Base-by-base conservation (phyloP, 192 early-diverging fungal species). In the Borealophlyctis nickersoniae region DNA sequence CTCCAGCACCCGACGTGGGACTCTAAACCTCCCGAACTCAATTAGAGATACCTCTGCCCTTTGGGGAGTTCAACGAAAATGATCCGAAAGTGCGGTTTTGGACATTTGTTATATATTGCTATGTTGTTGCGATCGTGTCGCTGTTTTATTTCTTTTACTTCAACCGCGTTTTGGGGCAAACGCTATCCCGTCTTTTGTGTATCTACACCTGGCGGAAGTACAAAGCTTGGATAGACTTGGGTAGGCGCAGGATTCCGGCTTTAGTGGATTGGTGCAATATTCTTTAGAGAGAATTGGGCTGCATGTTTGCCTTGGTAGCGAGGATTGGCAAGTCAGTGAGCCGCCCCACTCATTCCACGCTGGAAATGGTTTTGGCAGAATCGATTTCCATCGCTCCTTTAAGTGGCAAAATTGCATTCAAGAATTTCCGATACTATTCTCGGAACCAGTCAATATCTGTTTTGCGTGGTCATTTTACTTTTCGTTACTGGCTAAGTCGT, bases 81-180 rank as follows among this genome's bases (percentile, higher is more conserved):
- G 62, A 70, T 34, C 69, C 69, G 4, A 52, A 29, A 69, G 67
- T 69, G 36, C 53, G 82, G 39, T 81, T 84, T 39, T 86, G 83
- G 81, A 67, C 77, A 19, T 88, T 88, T 63, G 61, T 87, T 58
- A 77, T 87, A 39, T 88, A 82, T 65, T 88, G 88, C 61, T 68
- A 82, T 24, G 79, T 86, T 1, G 81, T 89, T 26, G 81, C 87
- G 11, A 72, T 87, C 22, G 83, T 86, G 9, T 76, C 84, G 27
- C 71, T 89, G 28, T 88, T 91, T 73, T 88, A 88, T 49, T 74
- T 89, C 28, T 91, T 91, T 69, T 91, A 90, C 52, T 80, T 81
- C 36, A 87, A 85, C 60, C 80, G 88, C 22, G 71, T 82, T 30
- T 61, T 87, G 51, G 89, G 79, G 11, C 80, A 77, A 27, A 28